These are phyloP conservation scores for Saccharomycopsis fibuligera DNA, from an alignment of 805 yeast genomes.

Conservation along the genomic window DNA sequence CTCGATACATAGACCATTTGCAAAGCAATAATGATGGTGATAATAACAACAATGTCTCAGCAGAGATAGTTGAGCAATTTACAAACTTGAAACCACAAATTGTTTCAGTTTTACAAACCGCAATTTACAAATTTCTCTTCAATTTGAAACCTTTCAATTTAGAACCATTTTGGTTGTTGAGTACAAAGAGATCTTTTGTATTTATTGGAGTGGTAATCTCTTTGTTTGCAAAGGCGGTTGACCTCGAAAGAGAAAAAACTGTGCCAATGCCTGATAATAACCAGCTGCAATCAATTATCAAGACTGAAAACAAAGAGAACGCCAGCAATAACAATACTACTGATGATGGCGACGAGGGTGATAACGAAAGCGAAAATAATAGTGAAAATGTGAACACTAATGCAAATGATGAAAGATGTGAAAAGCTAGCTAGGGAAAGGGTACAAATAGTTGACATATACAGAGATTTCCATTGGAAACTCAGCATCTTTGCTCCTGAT, in stretches of 20 bases:
- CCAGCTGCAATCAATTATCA: neutral
- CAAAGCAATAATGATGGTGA: constrained; percentile 5
- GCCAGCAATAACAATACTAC: neutral
- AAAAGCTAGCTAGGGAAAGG: constrained; percentile 1
- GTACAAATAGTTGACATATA: constrained; percentile 10
- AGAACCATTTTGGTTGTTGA: constrained; percentile 22
- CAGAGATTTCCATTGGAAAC: constrained; percentile 20
- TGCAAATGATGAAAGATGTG: neutral
- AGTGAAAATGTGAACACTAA: neutral
- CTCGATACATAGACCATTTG: constrained; percentile 22
- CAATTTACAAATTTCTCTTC: constrained; percentile 23
- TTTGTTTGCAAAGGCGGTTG: too few relatives aligned
- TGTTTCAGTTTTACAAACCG: constrained; percentile 19
- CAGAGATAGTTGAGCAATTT: too few relatives aligned
- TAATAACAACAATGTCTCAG: neutral
- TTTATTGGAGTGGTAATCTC: constrained; percentile 24
- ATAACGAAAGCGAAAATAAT: neutral
- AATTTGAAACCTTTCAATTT: constrained; percentile 23
- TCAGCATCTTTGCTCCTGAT: constrained; percentile 21
- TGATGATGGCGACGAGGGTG: neutral
- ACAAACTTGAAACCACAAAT: constrained; percentile 20
- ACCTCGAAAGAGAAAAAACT: neutral
- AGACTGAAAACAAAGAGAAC: neutral
- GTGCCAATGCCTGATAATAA: neutral
- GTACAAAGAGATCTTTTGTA: constrained; percentile 22